These are phyloP conservation scores for Leucocoprinus leucothites DNA, from an alignment of 768 basidiomycete genomes.

Conservation along the genomic window DNA sequence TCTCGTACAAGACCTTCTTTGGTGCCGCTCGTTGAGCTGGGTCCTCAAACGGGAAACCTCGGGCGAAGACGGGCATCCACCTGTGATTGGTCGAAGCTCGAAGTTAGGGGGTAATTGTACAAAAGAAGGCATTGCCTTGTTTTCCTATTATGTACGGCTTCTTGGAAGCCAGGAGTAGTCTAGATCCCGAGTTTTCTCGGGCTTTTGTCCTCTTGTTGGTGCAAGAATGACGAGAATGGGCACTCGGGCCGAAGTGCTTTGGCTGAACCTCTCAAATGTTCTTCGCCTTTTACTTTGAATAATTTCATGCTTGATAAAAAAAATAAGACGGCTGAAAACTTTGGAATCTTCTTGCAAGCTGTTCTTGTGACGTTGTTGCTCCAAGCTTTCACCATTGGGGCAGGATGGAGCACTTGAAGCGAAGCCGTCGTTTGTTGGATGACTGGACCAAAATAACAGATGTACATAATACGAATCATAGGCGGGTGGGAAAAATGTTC, in stretches of 20 bases:
- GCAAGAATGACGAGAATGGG: constrained; percentile 5
- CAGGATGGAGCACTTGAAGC: background rate
- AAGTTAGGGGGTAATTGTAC: constrained; percentile 7
- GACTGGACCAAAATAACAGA: background rate
- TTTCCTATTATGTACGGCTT: constrained; percentile 5
- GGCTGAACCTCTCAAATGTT: background rate
- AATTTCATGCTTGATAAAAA: background rate
- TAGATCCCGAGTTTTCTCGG: constrained; percentile 5
- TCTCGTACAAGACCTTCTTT: constrained; percentile 34
- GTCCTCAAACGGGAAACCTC: constrained; percentile 13
- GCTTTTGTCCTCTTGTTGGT: background rate
- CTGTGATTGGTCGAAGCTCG: constrained; percentile 25
- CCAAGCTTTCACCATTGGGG: background rate
- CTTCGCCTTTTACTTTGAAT: background rate
- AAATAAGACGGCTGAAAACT: background rate
- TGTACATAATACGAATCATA: too few relatives aligned
- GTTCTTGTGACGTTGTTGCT: background rate
- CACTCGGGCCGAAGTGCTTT: background rate
- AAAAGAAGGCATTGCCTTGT: constrained; percentile 8
- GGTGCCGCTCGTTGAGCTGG: constrained; percentile 33
- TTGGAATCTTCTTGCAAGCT: background rate
- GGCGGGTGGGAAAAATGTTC: too few relatives aligned
- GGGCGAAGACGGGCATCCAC: constrained; percentile 17
- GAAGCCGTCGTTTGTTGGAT: background rate
- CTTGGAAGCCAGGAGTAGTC: background rate